A percentile compares a stretch with the other conserved stretches of the same genome.
phyloP scores from a whole-genome alignment of 345 rosid genomes.

The Heritiera littoralis region DNA sequence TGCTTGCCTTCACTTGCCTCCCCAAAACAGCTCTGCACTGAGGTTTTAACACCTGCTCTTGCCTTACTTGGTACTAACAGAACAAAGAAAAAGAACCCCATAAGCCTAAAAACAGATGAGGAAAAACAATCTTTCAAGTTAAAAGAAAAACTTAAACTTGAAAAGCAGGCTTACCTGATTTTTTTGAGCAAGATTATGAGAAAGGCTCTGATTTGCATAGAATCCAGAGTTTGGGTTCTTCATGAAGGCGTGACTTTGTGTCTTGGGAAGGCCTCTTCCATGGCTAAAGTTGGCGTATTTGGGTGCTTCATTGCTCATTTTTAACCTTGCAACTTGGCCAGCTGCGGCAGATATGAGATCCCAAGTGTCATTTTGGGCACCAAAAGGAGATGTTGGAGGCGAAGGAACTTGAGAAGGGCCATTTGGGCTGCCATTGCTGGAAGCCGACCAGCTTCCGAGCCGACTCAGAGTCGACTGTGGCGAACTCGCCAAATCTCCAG shows the following conservation, averaged over 20 bases:
- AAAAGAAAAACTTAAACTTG: background rate
- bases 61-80: constrained; percentile 7
- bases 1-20: constrained; percentile 21
- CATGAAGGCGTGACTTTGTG: constrained; percentile 20
- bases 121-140: background rate
- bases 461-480: constrained; percentile 73
- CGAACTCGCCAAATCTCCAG: constrained; percentile 48
- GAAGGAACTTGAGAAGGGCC: constrained; percentile 52
- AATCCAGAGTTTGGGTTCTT: constrained; percentile 28
- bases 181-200: background rate
- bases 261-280: constrained; percentile 18
- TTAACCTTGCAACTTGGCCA: constrained; percentile 67
- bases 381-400: constrained; percentile 58
- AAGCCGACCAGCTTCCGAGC: constrained; percentile 47
- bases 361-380: constrained; percentile 41
- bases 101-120: background rate
- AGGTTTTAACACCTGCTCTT: constrained; percentile 27
- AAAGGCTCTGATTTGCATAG: constrained; percentile 19
- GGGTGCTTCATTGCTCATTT: constrained; percentile 31
- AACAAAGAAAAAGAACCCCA: too few species aligned
- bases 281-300: constrained; percentile 13
- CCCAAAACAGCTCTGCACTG: constrained; percentile 28
- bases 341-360: constrained; percentile 75
- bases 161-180: constrained; percentile 26
- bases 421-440: constrained; percentile 50